Conservation (phyloP, 495 filamentous ascomycete species). For the Hypomontagnella monticulosa region DNA sequence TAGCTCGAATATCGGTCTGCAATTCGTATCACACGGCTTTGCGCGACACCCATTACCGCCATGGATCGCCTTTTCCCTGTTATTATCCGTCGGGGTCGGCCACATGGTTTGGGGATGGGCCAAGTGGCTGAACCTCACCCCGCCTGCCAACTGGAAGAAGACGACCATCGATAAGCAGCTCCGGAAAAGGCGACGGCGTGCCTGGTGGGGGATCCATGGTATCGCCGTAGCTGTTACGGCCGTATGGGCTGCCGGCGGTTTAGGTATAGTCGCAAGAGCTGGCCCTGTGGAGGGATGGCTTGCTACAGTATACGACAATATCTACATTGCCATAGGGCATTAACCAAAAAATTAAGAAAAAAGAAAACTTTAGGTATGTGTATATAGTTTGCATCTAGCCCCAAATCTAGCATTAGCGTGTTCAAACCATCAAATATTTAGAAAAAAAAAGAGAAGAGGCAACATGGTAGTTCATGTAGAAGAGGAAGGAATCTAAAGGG, state of each 20-base stretch:
- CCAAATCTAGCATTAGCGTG: neutral
- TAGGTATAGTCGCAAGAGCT: slow-evolving; percentile 79
- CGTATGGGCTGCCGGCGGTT: slow-evolving; percentile 81
- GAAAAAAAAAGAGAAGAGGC: too few species aligned
- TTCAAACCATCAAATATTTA: neutral
- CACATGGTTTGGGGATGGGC: slow-evolving; percentile 88
- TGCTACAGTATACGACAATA: slow-evolving; percentile 75
- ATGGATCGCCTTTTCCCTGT: slow-evolving; percentile 70
- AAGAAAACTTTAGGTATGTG: neutral
- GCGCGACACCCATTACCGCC: slow-evolving; percentile 70
- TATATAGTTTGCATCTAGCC: slow-evolving; percentile 12
- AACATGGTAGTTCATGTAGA: neutral
- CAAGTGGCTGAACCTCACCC: slow-evolving; percentile 71
- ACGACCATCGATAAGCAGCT: slow-evolving; percentile 56
- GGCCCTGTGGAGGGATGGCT: slow-evolving; percentile 79
- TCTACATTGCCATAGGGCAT: slow-evolving; percentile 47
- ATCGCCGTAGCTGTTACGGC: slow-evolving; percentile 64
- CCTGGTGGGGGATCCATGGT: slow-evolving; percentile 75
- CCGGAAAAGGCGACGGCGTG: slow-evolving; percentile 62
- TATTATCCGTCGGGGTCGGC: slow-evolving; percentile 75
- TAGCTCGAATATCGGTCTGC: slow-evolving; percentile 80
- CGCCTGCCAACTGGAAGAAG: slow-evolving; percentile 52
- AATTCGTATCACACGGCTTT: slow-evolving; percentile 88
- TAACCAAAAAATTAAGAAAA: neutral
- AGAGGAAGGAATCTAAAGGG: neutral